Evolutionary conservation across 2,329 filamentous ascomycete species (phyloP).

Genomic region (Colletotrichum agaves): DNA sequence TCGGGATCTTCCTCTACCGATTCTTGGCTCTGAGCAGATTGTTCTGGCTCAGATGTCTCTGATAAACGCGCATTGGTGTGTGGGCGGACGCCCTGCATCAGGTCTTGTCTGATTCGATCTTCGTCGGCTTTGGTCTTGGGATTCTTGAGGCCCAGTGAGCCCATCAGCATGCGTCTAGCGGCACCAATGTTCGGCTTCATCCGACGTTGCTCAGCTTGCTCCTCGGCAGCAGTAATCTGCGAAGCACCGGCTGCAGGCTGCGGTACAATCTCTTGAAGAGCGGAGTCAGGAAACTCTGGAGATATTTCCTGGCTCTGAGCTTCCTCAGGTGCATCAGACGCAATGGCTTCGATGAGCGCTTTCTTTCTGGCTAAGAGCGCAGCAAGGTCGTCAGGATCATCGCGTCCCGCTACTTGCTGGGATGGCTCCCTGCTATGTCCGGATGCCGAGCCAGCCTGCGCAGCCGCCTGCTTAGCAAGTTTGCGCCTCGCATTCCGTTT

Average conservation of each 20-base stretch:
- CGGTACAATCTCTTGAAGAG: conserved; percentile 2
- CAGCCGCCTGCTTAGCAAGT: conserved; percentile 45
- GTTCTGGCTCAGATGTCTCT: conserved; percentile 30
- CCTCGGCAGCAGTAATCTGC: neutral
- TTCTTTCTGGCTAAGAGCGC: conserved; percentile 53
- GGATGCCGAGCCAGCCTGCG: conserved; percentile 3
- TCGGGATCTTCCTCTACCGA: conserved; percentile 60
- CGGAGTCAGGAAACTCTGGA: neutral
- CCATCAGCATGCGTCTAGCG: conserved; percentile 75
- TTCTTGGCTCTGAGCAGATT: conserved; percentile 17
- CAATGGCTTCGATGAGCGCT: conserved; percentile 50
- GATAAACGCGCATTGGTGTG: conserved; percentile 38
- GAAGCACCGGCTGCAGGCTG: neutral
- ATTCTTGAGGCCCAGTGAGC: conserved; percentile 74
- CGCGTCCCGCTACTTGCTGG: neutral
- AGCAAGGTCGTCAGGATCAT: conserved; percentile 32
- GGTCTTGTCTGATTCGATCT: conserved; percentile 67
- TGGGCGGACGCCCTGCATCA: conserved; percentile 65
- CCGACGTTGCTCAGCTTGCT: conserved; percentile 43
- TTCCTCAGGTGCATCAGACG: conserved; percentile 16
- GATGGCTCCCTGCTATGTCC: neutral
- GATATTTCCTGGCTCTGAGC: conserved; percentile 4
- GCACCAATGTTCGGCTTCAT: conserved; percentile 63
- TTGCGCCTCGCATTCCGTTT: conserved; percentile 64
- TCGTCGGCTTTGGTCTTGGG: conserved; percentile 77